Conservation (phyloP, 306 rosid genomes). For the Quercus parvula region DNA sequence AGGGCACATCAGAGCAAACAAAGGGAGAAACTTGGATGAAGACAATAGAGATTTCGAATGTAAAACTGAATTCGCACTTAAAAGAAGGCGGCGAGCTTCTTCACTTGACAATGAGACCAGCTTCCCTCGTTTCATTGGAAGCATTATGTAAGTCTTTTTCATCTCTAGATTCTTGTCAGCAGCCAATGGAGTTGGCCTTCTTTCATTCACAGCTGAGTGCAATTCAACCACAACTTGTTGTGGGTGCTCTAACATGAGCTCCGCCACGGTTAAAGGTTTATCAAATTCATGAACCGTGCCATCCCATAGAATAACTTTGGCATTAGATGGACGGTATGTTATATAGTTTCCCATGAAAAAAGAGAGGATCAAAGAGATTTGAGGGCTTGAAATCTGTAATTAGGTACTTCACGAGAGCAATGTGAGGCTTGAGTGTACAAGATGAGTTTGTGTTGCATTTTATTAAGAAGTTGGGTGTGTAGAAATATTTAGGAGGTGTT, state of each 20-base stretch:
- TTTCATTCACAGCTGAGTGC: conserved; percentile 35
- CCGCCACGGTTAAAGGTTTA: conserved; percentile 58
- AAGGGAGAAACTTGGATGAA: conserved; percentile 46
- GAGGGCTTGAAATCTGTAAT: not conserved
- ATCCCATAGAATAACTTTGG: conserved; percentile 48
- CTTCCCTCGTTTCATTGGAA: conserved; percentile 77
- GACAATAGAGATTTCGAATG: conserved; percentile 28
- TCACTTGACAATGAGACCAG: conserved; percentile 40
- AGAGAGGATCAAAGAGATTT: not conserved
- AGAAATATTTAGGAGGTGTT: conserved; percentile 29
- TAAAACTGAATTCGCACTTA: conserved; percentile 32
- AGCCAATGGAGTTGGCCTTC: conserved; percentile 54
- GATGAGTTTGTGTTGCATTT: not conserved
- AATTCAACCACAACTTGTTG: conserved; percentile 83
- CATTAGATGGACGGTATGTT: conserved; percentile 14
- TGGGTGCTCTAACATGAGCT: conserved; percentile 84
- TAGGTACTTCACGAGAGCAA: not conserved
- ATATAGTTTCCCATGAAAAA: conserved; percentile 65
- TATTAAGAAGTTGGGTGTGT: not conserved
- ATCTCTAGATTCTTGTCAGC: conserved; percentile 62
- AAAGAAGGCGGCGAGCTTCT: conserved; percentile 45
- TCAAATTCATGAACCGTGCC: conserved; percentile 67
- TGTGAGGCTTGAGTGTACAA: conserved; percentile 3
- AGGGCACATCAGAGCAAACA: conserved; percentile 46
- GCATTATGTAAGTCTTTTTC: conserved; percentile 58